A percentile compares a stretch with the other conserved stretches of the same genome.
These are phyloP conservation scores for Geotrichum carabidarum DNA, from an alignment of 1,139 yeast genomes.

Conservation along the genomic window DNA sequence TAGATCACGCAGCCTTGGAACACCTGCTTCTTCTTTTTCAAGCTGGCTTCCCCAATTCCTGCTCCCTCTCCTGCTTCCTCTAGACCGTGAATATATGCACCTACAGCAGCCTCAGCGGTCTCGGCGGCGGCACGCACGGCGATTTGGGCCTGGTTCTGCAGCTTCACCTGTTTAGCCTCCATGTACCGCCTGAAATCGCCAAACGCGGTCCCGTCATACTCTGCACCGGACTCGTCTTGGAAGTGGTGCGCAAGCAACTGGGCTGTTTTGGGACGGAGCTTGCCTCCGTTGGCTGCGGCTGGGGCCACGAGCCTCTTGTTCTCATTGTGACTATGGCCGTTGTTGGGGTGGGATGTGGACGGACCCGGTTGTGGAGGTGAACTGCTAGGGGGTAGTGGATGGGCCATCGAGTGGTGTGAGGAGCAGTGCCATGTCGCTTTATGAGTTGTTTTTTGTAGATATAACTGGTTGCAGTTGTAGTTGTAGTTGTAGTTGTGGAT, in stretches of 20 bases:
- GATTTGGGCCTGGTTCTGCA: constrained; percentile 55
- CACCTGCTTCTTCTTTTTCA: constrained; percentile 30
- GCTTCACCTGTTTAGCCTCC: constrained; percentile 59
- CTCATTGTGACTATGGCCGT: background rate
- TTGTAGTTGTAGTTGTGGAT: too few relatives aligned
- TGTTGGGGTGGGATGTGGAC: background rate
- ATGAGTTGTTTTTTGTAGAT: too few relatives aligned
- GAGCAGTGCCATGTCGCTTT: too few relatives aligned
- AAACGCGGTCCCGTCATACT: constrained; percentile 48
- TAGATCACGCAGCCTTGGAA: constrained; percentile 62
- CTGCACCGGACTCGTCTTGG: constrained; percentile 28
- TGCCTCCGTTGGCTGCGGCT: constrained; percentile 38
- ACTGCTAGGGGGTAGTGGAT: too few relatives aligned
- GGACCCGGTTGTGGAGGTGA: too few relatives aligned
- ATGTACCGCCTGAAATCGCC: constrained; percentile 71
- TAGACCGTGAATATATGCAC: background rate
- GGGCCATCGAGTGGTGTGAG: too few relatives aligned
- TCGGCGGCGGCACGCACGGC: constrained; percentile 46
- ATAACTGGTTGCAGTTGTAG: too few relatives aligned
- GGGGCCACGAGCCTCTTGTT: background rate
- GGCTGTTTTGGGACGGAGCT: constrained; percentile 27
- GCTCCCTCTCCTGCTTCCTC: background rate
- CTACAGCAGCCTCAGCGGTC: constrained; percentile 31
- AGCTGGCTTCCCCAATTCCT: background rate
- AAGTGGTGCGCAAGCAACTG: constrained; percentile 25